Evolutionary conservation across 441 rosid species (phyloP).

Genomic region (Mallotus japonicus): DNA sequence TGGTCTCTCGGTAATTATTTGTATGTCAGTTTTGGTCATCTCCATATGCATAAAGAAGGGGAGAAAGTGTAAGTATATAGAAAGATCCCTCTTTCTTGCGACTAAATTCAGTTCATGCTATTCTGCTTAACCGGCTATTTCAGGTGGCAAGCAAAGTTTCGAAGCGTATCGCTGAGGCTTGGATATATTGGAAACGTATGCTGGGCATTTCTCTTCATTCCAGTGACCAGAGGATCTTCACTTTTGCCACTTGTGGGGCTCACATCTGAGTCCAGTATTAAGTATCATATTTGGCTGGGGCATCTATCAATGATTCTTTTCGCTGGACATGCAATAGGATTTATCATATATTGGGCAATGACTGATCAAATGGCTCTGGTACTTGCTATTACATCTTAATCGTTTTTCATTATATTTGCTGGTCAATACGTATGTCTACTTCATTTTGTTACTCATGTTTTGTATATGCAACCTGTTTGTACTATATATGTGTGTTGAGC

Average conservation of each 20-base stretch:
- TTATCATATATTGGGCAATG: constrained; percentile 43
- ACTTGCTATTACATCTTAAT: background rate
- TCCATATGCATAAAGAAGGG: constrained; percentile 34
- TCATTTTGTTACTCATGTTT: background rate
- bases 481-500: background rate
- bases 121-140: background rate
- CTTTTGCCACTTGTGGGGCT: constrained; percentile 48
- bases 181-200: constrained; percentile 57
- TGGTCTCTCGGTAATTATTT: constrained; percentile 55
- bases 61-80: constrained; percentile 36
- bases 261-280: constrained; percentile 52
- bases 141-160: constrained; percentile 56
- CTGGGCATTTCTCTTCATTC: constrained; percentile 58
- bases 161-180: constrained; percentile 35
- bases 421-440: background rate
- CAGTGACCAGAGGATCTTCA: constrained; percentile 56
- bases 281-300: constrained; percentile 61
- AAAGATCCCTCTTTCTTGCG: background rate
- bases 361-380: constrained; percentile 48
- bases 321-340: constrained; percentile 44
- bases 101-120: background rate
- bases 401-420: background rate
- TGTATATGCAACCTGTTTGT: background rate
- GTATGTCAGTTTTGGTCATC: constrained; percentile 32
- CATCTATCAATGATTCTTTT: constrained; percentile 42